Conservation (phyloP, 179 eudicot species). For the Gypsophila paniculata region DNA sequence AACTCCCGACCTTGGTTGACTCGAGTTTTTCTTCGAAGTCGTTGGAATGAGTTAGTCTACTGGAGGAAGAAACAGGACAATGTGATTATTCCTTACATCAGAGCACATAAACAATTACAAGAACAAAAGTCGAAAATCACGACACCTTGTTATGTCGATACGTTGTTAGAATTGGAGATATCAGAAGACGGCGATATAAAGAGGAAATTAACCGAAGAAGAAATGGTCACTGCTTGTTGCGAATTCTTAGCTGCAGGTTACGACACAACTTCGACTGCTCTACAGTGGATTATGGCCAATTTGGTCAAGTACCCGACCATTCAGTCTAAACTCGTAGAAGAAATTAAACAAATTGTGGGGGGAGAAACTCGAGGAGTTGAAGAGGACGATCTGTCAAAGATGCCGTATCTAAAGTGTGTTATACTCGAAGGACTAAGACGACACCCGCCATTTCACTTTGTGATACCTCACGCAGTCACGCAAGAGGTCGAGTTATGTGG, state of each 20-base stretch:
- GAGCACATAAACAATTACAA: not conserved
- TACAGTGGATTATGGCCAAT: constrained; percentile 28
- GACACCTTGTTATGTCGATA: constrained; percentile 13
- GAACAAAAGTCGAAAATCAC: not conserved
- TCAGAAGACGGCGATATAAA: not conserved
- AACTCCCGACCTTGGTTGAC: constrained; percentile 21
- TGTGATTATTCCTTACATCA: constrained; percentile 14
- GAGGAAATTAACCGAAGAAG: constrained; percentile 7
- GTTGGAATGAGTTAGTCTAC: constrained; percentile 15
- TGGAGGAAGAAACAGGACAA: constrained; percentile 13
- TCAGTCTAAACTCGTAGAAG: constrained; percentile 15
- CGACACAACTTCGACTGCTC: constrained; percentile 19
- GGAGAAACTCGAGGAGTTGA: not conserved
- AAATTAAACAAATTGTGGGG: constrained; percentile 13
- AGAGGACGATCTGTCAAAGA: constrained; percentile 14
- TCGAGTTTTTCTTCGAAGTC: constrained; percentile 6
- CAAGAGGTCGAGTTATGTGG: constrained; percentile 14
- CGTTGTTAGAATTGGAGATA: constrained; percentile 8
- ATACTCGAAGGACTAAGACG: constrained; percentile 18
- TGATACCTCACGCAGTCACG: constrained; percentile 19
- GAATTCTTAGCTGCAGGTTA: constrained; percentile 19
- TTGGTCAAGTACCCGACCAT: constrained; percentile 17
- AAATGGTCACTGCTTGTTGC: constrained; percentile 12
- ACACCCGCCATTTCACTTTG: constrained; percentile 22
- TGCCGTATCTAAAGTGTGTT: constrained; percentile 11